Evolutionary conservation across 2,329 filamentous ascomycete genomes (phyloP), one percentile per base, ranked within the genome.

Genomic region (Spiromastix sp.): DNA sequence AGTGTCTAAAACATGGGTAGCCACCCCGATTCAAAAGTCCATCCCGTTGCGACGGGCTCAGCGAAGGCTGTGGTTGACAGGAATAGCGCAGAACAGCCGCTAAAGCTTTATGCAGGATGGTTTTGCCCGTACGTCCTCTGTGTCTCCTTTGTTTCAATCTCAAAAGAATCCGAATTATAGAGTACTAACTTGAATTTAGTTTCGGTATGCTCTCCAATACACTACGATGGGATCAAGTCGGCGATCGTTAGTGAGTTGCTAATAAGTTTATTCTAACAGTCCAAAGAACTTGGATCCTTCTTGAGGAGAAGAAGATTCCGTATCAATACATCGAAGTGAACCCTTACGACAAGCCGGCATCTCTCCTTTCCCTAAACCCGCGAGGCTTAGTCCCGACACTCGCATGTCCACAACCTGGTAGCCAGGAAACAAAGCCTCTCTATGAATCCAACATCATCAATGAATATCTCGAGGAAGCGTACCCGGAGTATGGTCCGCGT

Each of bases 261-360:
- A 18, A 34, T 9, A 24, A 34, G 30, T 30, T 42, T 38, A 44
- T 8, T 5, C 35, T 38, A 27, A 13, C 37, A 60, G 59, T 85
- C 4, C 81, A 86, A 60, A 71, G 81, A 12, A 68, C 71, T 10
- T 85, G 81, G 78, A 77, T 85, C 41, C 72, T 78, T 1, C 68
- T 87, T 8, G 71, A 77, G 48, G 81, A 86, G 54, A 86, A 87
- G 55, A 59, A 67, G 2, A 79, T 85, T 19, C 71, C 74, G 11
- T 79, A 87, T 53, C 77, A 86, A 59, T 85, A 84, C 54, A 67
- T 82, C 43, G 79, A 84, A 63, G 78, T 85, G 40, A 85, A 86
- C 55, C 82, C 82, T 0, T 86, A 86, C 63, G 65, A 77, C 55
- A 87, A 87, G 50, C 75, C 74, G 0, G 58, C 71, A 3, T 75